Evolutionary conservation across 2,329 filamentous ascomycete species (phyloP).

Genomic region (Cyclaneusma minus): DNA sequence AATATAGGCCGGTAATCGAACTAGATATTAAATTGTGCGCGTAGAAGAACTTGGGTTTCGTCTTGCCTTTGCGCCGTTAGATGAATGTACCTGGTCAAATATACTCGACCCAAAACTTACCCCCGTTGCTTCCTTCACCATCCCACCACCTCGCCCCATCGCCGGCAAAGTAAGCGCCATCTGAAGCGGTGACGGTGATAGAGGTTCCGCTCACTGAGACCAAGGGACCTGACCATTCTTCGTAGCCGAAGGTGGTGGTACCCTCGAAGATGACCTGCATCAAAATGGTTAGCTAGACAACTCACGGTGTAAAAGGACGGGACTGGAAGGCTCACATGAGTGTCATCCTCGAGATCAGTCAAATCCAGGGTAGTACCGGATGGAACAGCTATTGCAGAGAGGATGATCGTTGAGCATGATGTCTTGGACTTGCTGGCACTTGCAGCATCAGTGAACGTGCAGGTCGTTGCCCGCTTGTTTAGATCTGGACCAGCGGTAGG

Average conservation of each 20-base stretch:
- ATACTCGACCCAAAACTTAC: conserved; percentile 15
- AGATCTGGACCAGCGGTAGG: conserved; percentile 14
- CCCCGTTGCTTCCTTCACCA: conserved; percentile 39
- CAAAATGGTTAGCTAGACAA: conserved; percentile 2
- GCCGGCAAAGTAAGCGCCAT: conserved; percentile 37
- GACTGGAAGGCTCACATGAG: conserved; percentile 22
- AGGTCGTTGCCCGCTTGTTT: conserved; percentile 20
- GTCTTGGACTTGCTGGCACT: conserved; percentile 30
- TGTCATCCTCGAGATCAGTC: conserved; percentile 32
- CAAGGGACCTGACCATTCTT: conserved; percentile 49
- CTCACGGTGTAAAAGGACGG: conserved; percentile 4
- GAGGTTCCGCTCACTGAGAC: conserved; percentile 41
- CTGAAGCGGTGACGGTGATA: conserved; percentile 35
- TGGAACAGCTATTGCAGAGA: conserved; percentile 38
- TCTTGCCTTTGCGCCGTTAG: conserved; percentile 19
- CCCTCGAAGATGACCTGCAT: conserved; percentile 43
- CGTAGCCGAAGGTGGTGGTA: conserved; percentile 50
- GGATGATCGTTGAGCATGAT: conserved; percentile 35
- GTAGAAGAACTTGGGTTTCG: conserved; percentile 49
- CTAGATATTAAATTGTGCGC: conserved; percentile 34
- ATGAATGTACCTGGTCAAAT: not conserved
- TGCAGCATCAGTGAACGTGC: conserved; percentile 38
- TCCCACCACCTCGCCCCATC: conserved; percentile 46
- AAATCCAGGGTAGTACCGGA: conserved; percentile 42
- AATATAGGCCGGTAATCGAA: conserved; percentile 30